Percentiles rank a stretch among this genome's conserved stretches.
Evolutionary conservation across 345 rosid genomes (phyloP).

Genomic region (Eucalyptus guilfoylei): DNA sequence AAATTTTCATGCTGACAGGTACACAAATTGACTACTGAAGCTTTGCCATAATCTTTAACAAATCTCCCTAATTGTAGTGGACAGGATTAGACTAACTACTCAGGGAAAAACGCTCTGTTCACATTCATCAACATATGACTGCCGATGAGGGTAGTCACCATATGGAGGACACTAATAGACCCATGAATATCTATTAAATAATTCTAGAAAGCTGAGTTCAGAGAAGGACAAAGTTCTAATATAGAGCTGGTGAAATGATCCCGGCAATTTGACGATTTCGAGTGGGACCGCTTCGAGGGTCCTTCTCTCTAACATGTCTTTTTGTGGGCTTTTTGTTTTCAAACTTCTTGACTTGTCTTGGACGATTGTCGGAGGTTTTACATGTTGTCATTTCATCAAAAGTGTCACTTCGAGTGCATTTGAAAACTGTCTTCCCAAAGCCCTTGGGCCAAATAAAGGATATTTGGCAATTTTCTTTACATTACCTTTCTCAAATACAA

Average conservation of each 20-base stretch:
- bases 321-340: background rate
- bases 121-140: background rate
- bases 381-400: background rate
- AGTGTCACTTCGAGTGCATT: rapidly evolving
- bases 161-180: background rate
- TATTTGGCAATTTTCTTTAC: too few species aligned
- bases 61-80: background rate
- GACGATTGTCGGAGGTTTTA: background rate
- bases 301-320: background rate
- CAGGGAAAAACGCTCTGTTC: background rate
- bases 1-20: background rate
- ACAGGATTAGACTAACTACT: background rate
- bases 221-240: background rate
- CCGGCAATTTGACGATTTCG: background rate
- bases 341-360: background rate
- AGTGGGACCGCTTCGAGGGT: background rate
- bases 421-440: too few species aligned
- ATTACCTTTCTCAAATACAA: too few species aligned
- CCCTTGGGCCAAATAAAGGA: too few species aligned
- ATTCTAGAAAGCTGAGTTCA: background rate
- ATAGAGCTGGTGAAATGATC: background rate
- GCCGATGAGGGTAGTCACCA: background rate
- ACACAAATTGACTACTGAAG: background rate
- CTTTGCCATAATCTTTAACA: background rate
- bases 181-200: background rate